Evolutionary conservation across 805 yeast genomes (phyloP).

Genomic region (Wickerhamomyces ciferrii): DNA sequence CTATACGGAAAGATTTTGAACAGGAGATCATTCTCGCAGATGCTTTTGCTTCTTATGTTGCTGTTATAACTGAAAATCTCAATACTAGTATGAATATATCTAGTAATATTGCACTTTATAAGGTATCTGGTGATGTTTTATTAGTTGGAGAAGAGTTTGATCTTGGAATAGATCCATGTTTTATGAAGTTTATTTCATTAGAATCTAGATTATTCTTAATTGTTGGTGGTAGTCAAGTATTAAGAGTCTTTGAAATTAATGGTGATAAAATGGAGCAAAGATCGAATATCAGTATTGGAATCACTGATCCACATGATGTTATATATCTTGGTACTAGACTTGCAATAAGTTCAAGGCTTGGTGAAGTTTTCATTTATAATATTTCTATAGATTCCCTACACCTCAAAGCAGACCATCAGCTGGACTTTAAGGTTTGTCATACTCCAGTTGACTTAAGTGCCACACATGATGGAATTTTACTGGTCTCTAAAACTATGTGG

Average conservation of each 20-base stretch:
- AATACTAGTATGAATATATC: background rate
- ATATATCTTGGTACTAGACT: slow-evolving; percentile 4
- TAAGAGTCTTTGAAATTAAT: background rate
- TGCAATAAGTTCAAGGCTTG: slow-evolving; percentile 18
- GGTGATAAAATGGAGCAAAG: background rate
- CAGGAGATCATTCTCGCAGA: slow-evolving; percentile 14
- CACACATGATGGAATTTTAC: slow-evolving; percentile 6
- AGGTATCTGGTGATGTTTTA: slow-evolving; percentile 8
- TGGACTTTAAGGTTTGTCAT: slow-evolving; percentile 5
- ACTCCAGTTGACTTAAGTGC: slow-evolving; percentile 14
- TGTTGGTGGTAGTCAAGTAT: slow-evolving; percentile 6
- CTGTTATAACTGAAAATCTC: slow-evolving; percentile 3
- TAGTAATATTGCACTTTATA: slow-evolving; percentile 1
- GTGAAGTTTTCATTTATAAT: slow-evolving; percentile 8
- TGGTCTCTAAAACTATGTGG: slow-evolving; percentile 18
- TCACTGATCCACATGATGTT: slow-evolving; percentile 16
- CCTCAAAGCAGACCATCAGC: background rate
- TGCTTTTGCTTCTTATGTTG: slow-evolving; percentile 10
- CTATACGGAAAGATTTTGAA: slow-evolving; percentile 3
- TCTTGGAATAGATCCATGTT: slow-evolving; percentile 6
- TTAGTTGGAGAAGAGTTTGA: slow-evolving; percentile 1
- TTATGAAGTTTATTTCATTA: slow-evolving; percentile 12
- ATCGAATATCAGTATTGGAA: background rate
- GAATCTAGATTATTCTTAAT: slow-evolving; percentile 4
- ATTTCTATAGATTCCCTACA: background rate